Evolutionary conservation across 2,329 filamentous ascomycete species (phyloP), one percentile per base, ranked within the genome.

Genomic region (Davidsoniella eucalypti): DNA sequence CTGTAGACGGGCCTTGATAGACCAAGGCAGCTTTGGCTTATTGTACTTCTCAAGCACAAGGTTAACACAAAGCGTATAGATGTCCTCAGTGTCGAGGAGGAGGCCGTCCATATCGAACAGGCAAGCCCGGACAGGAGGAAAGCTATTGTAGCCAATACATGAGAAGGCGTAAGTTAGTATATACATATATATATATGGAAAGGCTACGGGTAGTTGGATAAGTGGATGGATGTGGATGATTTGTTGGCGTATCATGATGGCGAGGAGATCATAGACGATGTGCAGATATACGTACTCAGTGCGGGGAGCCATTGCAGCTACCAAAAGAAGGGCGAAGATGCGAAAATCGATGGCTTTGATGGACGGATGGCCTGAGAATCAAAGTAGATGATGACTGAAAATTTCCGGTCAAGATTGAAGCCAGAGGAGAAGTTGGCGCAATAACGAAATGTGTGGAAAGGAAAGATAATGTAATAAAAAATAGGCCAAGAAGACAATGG

Each of bases 41-140:
- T 73, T 75, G 64, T 92, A 86, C 61, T 83, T 79, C 51, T 73
- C 70, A 38, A 98, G 80, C 37, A 96, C 75, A 21, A 78, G 70
- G 67, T 98, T 95, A 54, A 87, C 83, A 65, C 84, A 83, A 23
- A 76, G 63, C 0, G 87, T 92, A 70, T 96, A 96, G 51, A 79
- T 65, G 59, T 96, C 92, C 69, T 96, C 92, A 33, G 85, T 87
- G 66, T 96, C 81, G 61, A 98, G 84, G 17, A 98, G 77, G 36
- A 98, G 81, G 54, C 92, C 92, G 65, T 98, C 92, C 88, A 96
- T 95, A 70, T 98, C 92, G 64, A 98, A 96, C 56, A 98, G 80
- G 65, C 88, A 95, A 57, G 90, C 92, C 58, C 87, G 77, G 53
- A 96, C 73, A 44, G 82, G 79, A 17, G 85, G 83, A 64, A 87